Conservation (phyloP, 352 stramenopile species). For the Phytophthora aleatoria region DNA sequence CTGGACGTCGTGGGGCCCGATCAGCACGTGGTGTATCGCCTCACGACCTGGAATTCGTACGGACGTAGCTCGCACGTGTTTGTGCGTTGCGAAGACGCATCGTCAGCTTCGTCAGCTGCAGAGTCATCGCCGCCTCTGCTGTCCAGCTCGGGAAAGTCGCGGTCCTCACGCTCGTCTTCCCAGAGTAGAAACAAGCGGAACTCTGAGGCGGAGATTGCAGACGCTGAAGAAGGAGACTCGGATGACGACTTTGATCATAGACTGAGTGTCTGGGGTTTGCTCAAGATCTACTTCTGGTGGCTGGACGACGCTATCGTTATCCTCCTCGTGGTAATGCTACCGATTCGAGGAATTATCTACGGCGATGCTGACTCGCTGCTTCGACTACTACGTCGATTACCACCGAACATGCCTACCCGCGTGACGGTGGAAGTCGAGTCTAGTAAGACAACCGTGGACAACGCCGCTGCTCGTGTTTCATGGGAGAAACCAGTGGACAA, state of each 20-base stretch:
- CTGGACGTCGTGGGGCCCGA: conserved; percentile 61
- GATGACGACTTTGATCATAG: conserved; percentile 22
- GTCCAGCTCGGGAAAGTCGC: conserved; percentile 28
- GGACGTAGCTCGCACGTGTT: conserved; percentile 66
- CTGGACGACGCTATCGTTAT: conserved; percentile 84
- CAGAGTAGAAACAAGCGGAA: conserved; percentile 24
- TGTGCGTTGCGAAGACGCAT: conserved; percentile 54
- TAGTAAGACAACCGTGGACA: conserved; percentile 58
- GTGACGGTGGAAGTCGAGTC: conserved; percentile 72
- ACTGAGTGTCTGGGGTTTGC: conserved; percentile 42
- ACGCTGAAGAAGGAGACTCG: conserved; percentile 14
- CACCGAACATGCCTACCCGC: conserved; percentile 81
- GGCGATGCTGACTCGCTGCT: conserved; percentile 80
- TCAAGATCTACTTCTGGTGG: conserved; percentile 85
- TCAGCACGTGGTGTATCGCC: conserved; percentile 70
- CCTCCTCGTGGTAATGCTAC: conserved; percentile 73
- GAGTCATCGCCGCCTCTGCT: conserved; percentile 12
- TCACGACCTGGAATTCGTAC: conserved; percentile 87
- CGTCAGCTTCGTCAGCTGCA: conserved; percentile 16
- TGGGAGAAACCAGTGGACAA: conserved; percentile 85
- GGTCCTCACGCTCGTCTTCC: conserved; percentile 33
- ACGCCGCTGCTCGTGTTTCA: conserved; percentile 64
- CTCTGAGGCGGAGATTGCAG: conserved; percentile 1
- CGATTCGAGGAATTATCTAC: conserved; percentile 84
- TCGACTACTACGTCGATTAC: conserved; percentile 64